Evolutionary conservation across 202 grass and related monocot genomes (phyloP).

Genomic region (Saccharum hybrid): DNA sequence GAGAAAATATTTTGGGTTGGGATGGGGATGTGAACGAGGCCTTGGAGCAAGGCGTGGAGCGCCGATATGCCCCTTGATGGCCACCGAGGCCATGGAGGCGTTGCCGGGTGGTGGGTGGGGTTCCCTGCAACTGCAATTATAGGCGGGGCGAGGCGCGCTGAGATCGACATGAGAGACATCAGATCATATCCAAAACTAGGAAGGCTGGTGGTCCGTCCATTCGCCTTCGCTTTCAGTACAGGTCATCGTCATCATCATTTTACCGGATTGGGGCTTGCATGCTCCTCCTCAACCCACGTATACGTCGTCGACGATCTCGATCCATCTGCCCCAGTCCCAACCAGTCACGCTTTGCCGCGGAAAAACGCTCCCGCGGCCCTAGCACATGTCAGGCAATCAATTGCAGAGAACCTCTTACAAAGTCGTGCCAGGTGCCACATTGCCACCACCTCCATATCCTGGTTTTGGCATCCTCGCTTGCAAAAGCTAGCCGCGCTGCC

Average conservation of each 20-base stretch:
- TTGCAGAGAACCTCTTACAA: too few relatives aligned
- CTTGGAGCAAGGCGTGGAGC: not conserved
- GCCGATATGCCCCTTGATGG: conserved; percentile 38
- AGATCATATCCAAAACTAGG: conserved; percentile 51
- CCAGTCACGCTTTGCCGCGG: not conserved
- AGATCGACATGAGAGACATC: conserved; percentile 12
- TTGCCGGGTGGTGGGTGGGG: conserved; percentile 41
- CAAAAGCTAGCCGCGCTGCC: not conserved
- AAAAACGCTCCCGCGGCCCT: conserved; percentile 9
- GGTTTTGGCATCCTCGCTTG: not conserved
- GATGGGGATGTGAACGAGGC: too few relatives aligned
- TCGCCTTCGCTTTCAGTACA: conserved; percentile 46
- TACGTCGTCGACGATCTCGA: not conserved
- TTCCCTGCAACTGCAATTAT: not conserved
- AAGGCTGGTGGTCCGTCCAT: conserved; percentile 49
- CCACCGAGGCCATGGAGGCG: conserved; percentile 45
- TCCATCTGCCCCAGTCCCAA: not conserved
- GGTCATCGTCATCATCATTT: conserved; percentile 18
- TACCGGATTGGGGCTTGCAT: not conserved
- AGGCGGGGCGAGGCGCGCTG: not conserved
- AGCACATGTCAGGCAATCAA: too few relatives aligned
- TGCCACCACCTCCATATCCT: not conserved
- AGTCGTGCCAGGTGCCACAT: not conserved
- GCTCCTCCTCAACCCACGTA: not conserved
- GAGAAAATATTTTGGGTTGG: too few relatives aligned